Base-by-base conservation (phyloP, 2,329 filamentous ascomycete genomes). In the Dactylellina sp. region DNA sequence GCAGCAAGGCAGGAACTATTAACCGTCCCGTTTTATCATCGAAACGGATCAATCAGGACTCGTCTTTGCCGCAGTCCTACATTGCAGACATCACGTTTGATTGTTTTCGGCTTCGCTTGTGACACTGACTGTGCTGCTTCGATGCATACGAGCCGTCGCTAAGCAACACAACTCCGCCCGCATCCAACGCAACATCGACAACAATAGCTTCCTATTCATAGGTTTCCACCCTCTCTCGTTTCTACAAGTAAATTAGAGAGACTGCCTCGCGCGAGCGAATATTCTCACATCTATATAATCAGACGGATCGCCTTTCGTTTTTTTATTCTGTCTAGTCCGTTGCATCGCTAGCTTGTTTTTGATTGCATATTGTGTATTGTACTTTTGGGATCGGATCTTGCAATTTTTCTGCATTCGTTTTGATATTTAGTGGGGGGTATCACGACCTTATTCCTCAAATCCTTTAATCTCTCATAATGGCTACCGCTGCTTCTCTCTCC, bases 221-320 rank as follows among this genome's bases (percentile, higher is more conserved):
- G 7, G 20, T 16, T 35, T 32, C 47, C 22, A 35, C 46, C 28
- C 28, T n/a, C 62, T 35, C 44, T 68, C 63, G 62, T 66, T 66
- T 60, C 65, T 62, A 71, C 39, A 24, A 4, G 18, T 37, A 7
- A 65, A 28, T 50, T 32, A 52, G 56, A 64, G 46, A 59, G 9
- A 72, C 53, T 53, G 32, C 56, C 24, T 61, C 68, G 68, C 60
- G 60, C 68, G 50, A 64, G 68, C 68, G 68, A 72, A 22, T 39
- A 35, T 42, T 12, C 59, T 52, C 63, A 59, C 63, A 60, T 39
- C 24, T n/a, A 47, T 56, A 66, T 74, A 60, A 57, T 66, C 53
- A 53, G 55, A 61, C 62, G 25, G 24, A 42, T 63, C 70, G 52
- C 53, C 70, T 46, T n/a, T 66, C 55, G 53, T 74, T 74, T 62